Conservation (phyloP, 345 rosid genomes). For the Sisymbrium irio region DNA sequence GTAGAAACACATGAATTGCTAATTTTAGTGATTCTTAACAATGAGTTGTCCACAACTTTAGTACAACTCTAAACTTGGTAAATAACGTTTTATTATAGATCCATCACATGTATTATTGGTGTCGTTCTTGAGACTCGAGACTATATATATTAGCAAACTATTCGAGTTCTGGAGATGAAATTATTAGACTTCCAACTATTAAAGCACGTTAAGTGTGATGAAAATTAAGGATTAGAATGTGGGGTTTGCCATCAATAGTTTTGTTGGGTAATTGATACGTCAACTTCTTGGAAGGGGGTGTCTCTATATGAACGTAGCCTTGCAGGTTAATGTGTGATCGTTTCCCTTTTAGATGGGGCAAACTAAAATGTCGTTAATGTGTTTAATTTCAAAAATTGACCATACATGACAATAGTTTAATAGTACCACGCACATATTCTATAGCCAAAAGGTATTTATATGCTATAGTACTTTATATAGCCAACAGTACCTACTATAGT, state of each 20-base stretch:
- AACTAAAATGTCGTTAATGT: conserved; percentile 23
- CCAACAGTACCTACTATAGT: conserved; percentile 2
- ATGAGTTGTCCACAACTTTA: not conserved
- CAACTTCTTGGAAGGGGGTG: conserved; percentile 19
- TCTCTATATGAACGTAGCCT: conserved; percentile 22
- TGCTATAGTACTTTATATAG: not conserved
- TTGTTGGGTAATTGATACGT: conserved; percentile 14
- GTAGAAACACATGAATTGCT: not conserved
- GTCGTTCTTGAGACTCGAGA: not conserved
- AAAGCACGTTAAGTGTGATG: not conserved
- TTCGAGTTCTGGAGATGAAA: not conserved
- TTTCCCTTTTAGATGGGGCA: conserved; percentile 33
- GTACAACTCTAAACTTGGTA: not conserved
- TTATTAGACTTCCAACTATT: not conserved
- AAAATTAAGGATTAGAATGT: not conserved
- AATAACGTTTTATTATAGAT: not conserved
- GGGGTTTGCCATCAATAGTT: conserved; percentile 3
- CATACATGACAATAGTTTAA: conserved; percentile 8
- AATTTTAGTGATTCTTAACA: not conserved
- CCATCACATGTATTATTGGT: not conserved
- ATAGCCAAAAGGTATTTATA: not conserved
- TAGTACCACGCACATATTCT: conserved; percentile 7
- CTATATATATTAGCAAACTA: not conserved
- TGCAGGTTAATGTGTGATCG: conserved; percentile 24
- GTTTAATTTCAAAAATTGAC: conserved; percentile 29